Conservation (phyloP, 2,329 filamentous ascomycete genomes). For the Kalaharituber pfeilii region DNA sequence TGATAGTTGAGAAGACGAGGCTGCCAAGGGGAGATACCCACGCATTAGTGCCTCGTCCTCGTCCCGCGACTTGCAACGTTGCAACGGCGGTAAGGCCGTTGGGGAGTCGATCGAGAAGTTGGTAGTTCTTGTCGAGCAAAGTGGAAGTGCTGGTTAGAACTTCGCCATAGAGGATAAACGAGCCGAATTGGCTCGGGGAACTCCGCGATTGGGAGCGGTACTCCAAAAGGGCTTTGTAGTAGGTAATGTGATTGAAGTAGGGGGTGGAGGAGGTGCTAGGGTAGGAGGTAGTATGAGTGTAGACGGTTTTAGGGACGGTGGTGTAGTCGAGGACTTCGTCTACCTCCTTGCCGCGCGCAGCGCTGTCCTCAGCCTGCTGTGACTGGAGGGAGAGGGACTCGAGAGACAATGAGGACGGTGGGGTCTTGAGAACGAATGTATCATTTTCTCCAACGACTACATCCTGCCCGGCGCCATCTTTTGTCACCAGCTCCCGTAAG, state of each 20-base stretch:
- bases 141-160: constrained; percentile 91
- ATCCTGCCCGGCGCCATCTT: constrained; percentile 40
- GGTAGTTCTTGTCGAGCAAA: constrained; percentile 58
- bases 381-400: not conserved
- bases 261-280: constrained; percentile 52
- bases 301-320: constrained; percentile 52
- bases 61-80: constrained; percentile 70
- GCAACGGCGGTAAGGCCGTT: constrained; percentile 77
- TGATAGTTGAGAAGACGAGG: constrained; percentile 72
- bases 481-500: constrained; percentile 49
- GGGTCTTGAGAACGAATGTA: constrained; percentile 53
- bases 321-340: constrained; percentile 59
- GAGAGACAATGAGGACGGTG: not conserved
- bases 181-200: constrained; percentile 44
- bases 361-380: not conserved
- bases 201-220: constrained; percentile 41
- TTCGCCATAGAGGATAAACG: constrained; percentile 67
- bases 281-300: constrained; percentile 55
- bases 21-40: constrained; percentile 83
- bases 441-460: constrained; percentile 69
- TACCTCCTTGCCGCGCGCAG: constrained; percentile 20
- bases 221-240: constrained; percentile 50
- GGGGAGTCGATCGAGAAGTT: constrained; percentile 56
- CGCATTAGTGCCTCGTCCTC: constrained; percentile 78
- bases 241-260: constrained; percentile 68